phyloP scores from a whole-genome alignment of 1,284 basidiomycete genomes.

The Cutaneotrichosporon cyanovorans region DNA sequence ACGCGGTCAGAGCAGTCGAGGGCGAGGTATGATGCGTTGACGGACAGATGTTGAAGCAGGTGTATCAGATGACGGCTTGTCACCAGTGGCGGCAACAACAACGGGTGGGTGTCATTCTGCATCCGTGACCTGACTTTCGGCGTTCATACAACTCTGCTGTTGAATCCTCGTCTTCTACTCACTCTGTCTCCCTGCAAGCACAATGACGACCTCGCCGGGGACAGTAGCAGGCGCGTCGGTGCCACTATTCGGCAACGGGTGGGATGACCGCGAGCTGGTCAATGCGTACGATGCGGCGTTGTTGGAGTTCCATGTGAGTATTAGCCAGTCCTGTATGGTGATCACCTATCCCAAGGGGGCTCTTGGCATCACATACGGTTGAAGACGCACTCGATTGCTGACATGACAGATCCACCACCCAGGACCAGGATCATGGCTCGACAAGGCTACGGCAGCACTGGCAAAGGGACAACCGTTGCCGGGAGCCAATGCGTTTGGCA shows the following conservation, averaged over 20 bases:
- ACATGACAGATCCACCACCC: conserved; percentile 38
- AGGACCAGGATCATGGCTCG: conserved; percentile 44
- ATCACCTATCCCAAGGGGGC: not conserved
- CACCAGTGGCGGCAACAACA: too few species aligned
- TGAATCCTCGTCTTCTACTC: not conserved
- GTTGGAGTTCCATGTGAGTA: conserved; percentile 43
- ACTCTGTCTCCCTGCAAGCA: not conserved
- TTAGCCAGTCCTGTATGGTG: too few species aligned
- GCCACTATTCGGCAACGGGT: conserved; percentile 15
- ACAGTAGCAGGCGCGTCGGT: too few species aligned
- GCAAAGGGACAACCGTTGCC: conserved; percentile 34
- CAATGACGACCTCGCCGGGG: too few species aligned
- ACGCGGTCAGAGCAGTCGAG: too few species aligned
- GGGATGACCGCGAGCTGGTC: conserved; percentile 45
- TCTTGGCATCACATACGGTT: not conserved
- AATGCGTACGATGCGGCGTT: conserved; percentile 42
- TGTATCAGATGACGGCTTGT: too few species aligned
- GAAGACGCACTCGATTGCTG: too few species aligned
- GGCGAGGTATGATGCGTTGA: too few species aligned
- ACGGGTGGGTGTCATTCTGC: too few species aligned
- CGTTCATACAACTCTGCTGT: too few species aligned
- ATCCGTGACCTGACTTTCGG: too few species aligned
- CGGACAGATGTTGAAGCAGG: too few species aligned
- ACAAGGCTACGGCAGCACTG: conserved; percentile 43
- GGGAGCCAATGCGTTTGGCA: conserved; percentile 27